Conservation (phyloP, 2,329 filamentous ascomycete genomes). For the Aspergillus carbonarius region DNA sequence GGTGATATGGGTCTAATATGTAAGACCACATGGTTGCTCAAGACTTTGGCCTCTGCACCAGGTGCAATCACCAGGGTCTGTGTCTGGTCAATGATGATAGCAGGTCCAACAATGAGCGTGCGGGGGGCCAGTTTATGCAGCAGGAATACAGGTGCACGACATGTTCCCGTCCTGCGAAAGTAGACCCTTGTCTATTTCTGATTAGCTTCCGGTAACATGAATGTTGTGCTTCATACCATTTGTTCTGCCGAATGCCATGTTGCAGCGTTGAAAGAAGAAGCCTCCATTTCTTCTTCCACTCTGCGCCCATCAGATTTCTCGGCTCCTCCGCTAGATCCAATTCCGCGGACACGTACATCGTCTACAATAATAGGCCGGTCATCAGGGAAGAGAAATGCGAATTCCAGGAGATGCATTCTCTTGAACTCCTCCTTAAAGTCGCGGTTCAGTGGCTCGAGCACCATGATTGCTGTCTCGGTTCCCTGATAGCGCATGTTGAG, state of each 20-base stretch:
- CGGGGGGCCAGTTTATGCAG: neutral
- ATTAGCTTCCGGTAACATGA: neutral
- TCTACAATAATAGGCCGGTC: slow-evolving; percentile 42
- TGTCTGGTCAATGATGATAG: slow-evolving; percentile 41
- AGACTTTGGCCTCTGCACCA: slow-evolving; percentile 36
- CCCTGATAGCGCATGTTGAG: slow-evolving; percentile 48
- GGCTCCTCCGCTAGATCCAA: slow-evolving; percentile 17
- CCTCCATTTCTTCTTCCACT: slow-evolving; percentile 18
- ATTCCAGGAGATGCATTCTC: slow-evolving; percentile 41
- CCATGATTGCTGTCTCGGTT: slow-evolving; percentile 46
- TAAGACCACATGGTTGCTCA: slow-evolving; percentile 41
- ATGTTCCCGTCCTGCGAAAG: neutral
- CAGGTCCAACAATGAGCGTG: slow-evolving; percentile 30
- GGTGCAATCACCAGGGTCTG: slow-evolving; percentile 48
- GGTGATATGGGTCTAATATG: slow-evolving; percentile 23
- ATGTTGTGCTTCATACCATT: neutral
- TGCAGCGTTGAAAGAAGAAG: neutral
- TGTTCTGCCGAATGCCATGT: neutral
- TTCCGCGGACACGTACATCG: slow-evolving; percentile 36
- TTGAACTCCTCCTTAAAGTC: slow-evolving; percentile 41
- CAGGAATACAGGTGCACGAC: neutral
- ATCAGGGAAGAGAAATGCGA: slow-evolving; percentile 36
- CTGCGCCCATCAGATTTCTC: slow-evolving; percentile 14
- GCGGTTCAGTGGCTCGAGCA: slow-evolving; percentile 35
- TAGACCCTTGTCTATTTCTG: neutral